These are phyloP conservation scores for Phaffia tasmanica DNA, from an alignment of 768 basidiomycete genomes.

Conservation along the genomic window DNA sequence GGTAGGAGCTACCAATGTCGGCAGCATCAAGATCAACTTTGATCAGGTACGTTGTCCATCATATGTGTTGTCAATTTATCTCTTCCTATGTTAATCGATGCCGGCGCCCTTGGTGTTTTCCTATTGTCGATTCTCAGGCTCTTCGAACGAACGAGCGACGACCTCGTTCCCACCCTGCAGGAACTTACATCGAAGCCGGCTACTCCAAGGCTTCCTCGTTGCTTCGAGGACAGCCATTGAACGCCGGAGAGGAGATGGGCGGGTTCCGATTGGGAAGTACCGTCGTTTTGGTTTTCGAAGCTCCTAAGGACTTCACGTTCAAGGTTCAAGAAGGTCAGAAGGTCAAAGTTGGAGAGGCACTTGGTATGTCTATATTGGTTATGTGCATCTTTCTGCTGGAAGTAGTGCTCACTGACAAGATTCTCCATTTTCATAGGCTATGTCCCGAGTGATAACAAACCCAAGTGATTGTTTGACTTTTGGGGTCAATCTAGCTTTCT, in stretches of 20 bases:
- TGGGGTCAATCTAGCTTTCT: too few relatives aligned
- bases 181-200: slow-evolving; percentile 82
- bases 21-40: slow-evolving; percentile 90
- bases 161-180: slow-evolving; percentile 48
- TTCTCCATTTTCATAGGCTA: too few relatives aligned
- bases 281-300: slow-evolving; percentile 93
- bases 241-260: slow-evolving; percentile 88
- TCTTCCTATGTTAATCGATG: slow-evolving; percentile 4
- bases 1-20: slow-evolving; percentile 96
- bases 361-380: slow-evolving; percentile 49
- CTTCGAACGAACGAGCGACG: slow-evolving; percentile 77
- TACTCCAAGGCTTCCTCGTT: slow-evolving; percentile 75
- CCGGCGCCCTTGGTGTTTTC: neutral
- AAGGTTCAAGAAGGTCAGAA: slow-evolving; percentile 63
- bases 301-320: slow-evolving; percentile 72
- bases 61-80: slow-evolving; percentile 3
- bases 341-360: slow-evolving; percentile 69
- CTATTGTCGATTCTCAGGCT: slow-evolving; percentile 42
- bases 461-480: too few relatives aligned
- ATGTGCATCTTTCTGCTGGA: too few relatives aligned
- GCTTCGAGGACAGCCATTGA: slow-evolving; percentile 75
- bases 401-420: too few relatives aligned
- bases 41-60: slow-evolving; percentile 50
- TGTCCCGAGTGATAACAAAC: too few relatives aligned
- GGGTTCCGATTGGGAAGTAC: slow-evolving; percentile 93